A percentile compares a stretch with the other conserved stretches of the same genome.
Evolutionary conservation across 2,329 filamentous ascomycete species (phyloP).

Genomic region (Alternaria ventricosa): DNA sequence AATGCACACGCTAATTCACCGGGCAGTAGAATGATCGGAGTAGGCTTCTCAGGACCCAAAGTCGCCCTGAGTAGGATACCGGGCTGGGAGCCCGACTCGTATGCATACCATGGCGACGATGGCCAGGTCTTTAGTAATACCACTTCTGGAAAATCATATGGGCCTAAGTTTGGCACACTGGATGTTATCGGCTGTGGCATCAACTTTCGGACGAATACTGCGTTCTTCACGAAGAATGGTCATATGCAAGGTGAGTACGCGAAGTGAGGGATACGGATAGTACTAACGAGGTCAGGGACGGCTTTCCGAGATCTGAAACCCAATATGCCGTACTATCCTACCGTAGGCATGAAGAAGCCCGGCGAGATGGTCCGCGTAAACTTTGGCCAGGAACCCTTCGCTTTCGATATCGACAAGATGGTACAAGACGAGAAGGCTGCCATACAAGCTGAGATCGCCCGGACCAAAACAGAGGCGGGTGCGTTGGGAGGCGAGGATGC

Average conservation of each 20-base stretch:
- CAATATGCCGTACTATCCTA: conserved; percentile 68
- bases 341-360: conserved; percentile 70
- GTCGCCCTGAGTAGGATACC: conserved; percentile 66
- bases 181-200: conserved; percentile 71
- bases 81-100: conserved; percentile 70
- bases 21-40: conserved; percentile 56
- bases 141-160: conserved; percentile 63
- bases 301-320: conserved; percentile 72
- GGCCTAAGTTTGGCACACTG: conserved; percentile 63
- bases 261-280: background rate
- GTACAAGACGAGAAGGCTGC: conserved; percentile 56
- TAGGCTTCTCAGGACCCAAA: conserved; percentile 67
- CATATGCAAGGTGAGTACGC: conserved; percentile 58
- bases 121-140: conserved; percentile 68
- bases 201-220: conserved; percentile 66
- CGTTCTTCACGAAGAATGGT: conserved; percentile 72
- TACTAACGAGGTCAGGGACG: conserved; percentile 59
- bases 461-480: conserved; percentile 21
- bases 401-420: conserved; percentile 89
- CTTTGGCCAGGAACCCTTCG: conserved; percentile 75
- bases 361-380: conserved; percentile 66
- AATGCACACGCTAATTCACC: conserved; percentile 25
- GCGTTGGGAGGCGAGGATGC: conserved; percentile 69
- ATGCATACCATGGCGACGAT: conserved; percentile 72
- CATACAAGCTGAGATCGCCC: conserved; percentile 44